Base-by-base conservation (phyloP, 2,329 filamentous ascomycete genomes). In the Pseudocercospora macadamiae region DNA sequence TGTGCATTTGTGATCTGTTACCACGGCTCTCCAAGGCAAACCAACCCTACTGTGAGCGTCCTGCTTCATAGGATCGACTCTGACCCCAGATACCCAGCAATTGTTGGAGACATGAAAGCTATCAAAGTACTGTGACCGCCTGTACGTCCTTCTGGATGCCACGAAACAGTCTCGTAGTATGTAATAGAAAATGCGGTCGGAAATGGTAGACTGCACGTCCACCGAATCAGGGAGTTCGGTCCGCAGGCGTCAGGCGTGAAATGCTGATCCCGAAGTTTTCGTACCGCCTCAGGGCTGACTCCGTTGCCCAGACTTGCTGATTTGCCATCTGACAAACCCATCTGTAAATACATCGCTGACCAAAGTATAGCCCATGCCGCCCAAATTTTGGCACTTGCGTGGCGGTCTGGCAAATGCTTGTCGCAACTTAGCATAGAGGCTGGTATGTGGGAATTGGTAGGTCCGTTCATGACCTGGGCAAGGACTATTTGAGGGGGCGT, bases 281-380 rank as follows among this genome's bases (percentile, higher is more conserved):
- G 16, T 16, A 9, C 18, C 19, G 18, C 9, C 39, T 44, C 1
- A 4, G 19, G 39, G 39, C 39, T 44, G 16, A 44, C 5, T 23
- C 19, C 23, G 16, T 10, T 19, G 19, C 19, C 39, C 19, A 44
- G 23, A 21, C 19, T 21, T 19, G 12, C 42, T 16, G 12, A 18
- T 21, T 2, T 37, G 10, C 14, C 2, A 18, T 23, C 48, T 51
- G 48, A 25, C 28, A 21, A 37, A 51, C 18, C 19, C 48, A 51
- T 19, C 30, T 21, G 30, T n/a, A 32, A 51, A 51, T 51, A 36
- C 10, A 36, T 34, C 23, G 48, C 48, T 51, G 48, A 37, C 48
- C 48, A 37, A 25, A 37, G 23, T 32, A 32, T 12, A 7, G 28
- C 28, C 28, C 28, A 32, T 32, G 6, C 28, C 28, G 28, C 12